phyloP scores from a whole-genome alignment of 2,329 filamentous ascomycete species.

The Trichocomaceae sp. region DNA sequence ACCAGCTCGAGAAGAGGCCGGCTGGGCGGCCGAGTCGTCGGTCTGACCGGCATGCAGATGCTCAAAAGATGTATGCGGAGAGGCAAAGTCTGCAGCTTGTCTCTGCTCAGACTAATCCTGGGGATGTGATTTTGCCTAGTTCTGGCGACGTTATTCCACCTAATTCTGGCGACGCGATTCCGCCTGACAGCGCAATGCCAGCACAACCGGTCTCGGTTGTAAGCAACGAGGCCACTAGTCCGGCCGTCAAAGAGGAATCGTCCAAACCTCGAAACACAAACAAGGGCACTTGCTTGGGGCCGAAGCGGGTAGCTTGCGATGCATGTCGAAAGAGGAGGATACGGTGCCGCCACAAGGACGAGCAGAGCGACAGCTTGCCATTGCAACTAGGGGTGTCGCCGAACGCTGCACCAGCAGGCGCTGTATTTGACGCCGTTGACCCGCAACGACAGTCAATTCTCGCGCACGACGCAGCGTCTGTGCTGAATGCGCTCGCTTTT shows the following conservation, averaged over 20 bases:
- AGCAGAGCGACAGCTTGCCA: constrained; percentile 27
- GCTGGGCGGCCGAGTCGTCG: constrained; percentile 50
- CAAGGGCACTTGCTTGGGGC: constrained; percentile 54
- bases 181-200: constrained; percentile 20
- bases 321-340: constrained; percentile 57
- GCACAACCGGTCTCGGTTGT: constrained; percentile 12
- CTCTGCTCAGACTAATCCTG: constrained; percentile 23
- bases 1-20: constrained; percentile 48
- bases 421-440: constrained; percentile 24
- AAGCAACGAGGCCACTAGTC: constrained; percentile 7
- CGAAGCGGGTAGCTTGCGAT: constrained; percentile 56
- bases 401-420: constrained; percentile 24
- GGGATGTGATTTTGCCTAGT: constrained; percentile 13
- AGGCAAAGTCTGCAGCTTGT: constrained; percentile 32
- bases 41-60: constrained; percentile 47
- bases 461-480: constrained; percentile 34
- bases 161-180: constrained; percentile 10
- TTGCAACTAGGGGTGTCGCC: constrained; percentile 13
- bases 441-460: constrained; percentile 28
- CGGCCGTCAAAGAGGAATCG: constrained; percentile 23
- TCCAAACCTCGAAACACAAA: constrained; percentile 41
- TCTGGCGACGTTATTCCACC: too few species aligned
- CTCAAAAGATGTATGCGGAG: constrained; percentile 36
- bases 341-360: constrained; percentile 58
- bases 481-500: constrained; percentile 33